phyloP scores from a whole-genome alignment of 2,329 filamentous ascomycete species.

The Aspergillus proliferans region DNA sequence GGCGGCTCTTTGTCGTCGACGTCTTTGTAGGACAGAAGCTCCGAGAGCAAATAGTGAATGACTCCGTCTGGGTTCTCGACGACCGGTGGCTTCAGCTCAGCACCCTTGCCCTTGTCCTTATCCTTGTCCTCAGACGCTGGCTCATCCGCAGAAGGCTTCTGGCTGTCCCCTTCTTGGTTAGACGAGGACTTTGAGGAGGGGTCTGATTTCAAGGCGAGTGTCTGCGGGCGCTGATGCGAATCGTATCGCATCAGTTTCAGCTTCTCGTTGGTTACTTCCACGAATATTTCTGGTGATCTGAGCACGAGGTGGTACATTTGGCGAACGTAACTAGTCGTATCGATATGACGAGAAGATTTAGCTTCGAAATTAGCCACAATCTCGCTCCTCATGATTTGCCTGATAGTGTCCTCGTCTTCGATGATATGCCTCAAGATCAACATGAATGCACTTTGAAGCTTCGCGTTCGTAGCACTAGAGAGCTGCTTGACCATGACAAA shows the following conservation, averaged over 20 bases:
- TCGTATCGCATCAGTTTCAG: conserved; percentile 65
- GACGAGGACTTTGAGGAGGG: conserved; percentile 17
- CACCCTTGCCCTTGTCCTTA: conserved; percentile 48
- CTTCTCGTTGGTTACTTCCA: conserved; percentile 80
- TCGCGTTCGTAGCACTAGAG: conserved; percentile 68
- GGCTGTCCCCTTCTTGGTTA: conserved; percentile 23
- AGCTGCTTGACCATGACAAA: conserved; percentile 96
- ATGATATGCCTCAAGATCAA: conserved; percentile 85
- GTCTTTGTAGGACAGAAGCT: conserved; percentile 84
- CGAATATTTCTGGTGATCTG: conserved; percentile 76
- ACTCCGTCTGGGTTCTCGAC: conserved; percentile 93
- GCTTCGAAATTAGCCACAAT: conserved; percentile 71
- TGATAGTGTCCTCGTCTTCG: conserved; percentile 85
- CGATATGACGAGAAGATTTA: conserved; percentile 52
- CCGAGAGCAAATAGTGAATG: conserved; percentile 87
- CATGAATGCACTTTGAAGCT: conserved; percentile 70
- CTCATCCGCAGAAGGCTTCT: conserved; percentile 11
- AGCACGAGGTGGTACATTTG: conserved; percentile 73
- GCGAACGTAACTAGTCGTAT: conserved; percentile 68
- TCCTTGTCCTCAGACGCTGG: conserved; percentile 8
- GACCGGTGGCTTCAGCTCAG: conserved; percentile 72
- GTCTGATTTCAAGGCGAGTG: conserved; percentile 48
- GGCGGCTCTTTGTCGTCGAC: conserved; percentile 74
- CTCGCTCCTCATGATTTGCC: conserved; percentile 85
- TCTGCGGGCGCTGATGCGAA: conserved; percentile 47